Base-by-base conservation (phyloP, 768 basidiomycete genomes). In the Tricholoma saponaceum region DNA sequence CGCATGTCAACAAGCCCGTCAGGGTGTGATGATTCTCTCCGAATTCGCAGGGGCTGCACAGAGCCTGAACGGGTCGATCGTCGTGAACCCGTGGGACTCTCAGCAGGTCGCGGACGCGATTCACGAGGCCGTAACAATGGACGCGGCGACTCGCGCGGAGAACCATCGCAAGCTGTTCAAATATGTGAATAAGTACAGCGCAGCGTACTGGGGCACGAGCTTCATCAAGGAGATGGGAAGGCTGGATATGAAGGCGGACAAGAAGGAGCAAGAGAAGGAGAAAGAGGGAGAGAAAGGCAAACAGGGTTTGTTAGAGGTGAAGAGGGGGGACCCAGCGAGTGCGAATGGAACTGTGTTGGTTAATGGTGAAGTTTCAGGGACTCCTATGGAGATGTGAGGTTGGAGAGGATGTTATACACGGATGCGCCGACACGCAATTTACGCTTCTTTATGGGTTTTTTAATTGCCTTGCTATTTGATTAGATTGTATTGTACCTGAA, bases 31-130 rank as follows among this genome's bases (percentile, higher is more conserved):
- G 89, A 97, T 99, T 70, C 81, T 99, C 12, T 97, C 95, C 65
- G 97, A 99, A 71, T 98, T 99, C 63, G 96, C 97, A 3, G 97
- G 97, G 26, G 97, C 97, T 9, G 95, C 94, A 14, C 95, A 98
- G 74, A 90, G 87, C 62, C 75, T 99, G 60, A 98, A 98, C 69
- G 97, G 97, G 20, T 91, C 90, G 32, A 81, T 99, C 64, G 94
- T 99, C 68, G 94, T 98, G 66, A 99, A 99, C 77, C 97, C 97
- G 20, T 95, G 97, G 96, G 97, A 98, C 71, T 90, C 90, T n/a
- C 95, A 98, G 71, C 89, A 95, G 66, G 94, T 97, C 51, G 97
- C 97, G 0, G 88, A 98, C 67, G 94, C 95, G n/a, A 97, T 99
- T 58, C 88, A 94, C 72, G 88, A 92, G 70, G 94, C 97, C 0